Evolutionary conservation across 805 yeast genomes (phyloP), one percentile per base, ranked within the genome.

Genomic region (Vanderwaltozyma verrucispora): DNA sequence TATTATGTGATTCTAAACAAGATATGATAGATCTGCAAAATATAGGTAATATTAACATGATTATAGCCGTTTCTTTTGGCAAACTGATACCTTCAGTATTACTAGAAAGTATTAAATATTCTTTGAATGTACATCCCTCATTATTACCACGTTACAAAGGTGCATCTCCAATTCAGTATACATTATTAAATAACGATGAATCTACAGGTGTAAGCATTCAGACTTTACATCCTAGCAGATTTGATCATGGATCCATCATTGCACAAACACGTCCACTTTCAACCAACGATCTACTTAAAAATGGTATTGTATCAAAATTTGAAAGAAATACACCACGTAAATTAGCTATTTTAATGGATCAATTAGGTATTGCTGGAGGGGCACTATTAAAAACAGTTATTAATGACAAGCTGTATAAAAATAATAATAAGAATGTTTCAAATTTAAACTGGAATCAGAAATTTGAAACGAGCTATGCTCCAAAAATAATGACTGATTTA

Each of bases 61-160:
- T 87, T 1, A 67, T 92, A n/a, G 96, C 97, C 0, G 96, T 87
- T 1, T 86, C 96, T 0, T 92, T 77, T 56, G 98, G 97, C 0
- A 68, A 68, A 35, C 63, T 89, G 32, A 86, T 92, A 4, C 96
- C 97, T 0, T 62, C 60, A 0, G 40, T 55, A 2, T 74, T 86
- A 45, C 57, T 92, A 2, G 35, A 51, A 0, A 35, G 55, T 0
- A 60, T 77, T 16, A 55, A 57, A 11, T 74, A 57, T 50, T 94
- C 96, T 0, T 53, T 92, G 20, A 92, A 92, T 53, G 86, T 92
- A 1, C 98, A 92, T 55, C 98, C 98, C 0, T 86, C 96, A 0
- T 55, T 87, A 6, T 67, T 92, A 8, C 98, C 98, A 0, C 63
- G 62, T 32, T 75, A 83, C 48, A 72, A 86, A 2, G 98, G 98